Conservation (phyloP, 108 stramenopile species). For the Cyclotella kingstonii region DNA sequence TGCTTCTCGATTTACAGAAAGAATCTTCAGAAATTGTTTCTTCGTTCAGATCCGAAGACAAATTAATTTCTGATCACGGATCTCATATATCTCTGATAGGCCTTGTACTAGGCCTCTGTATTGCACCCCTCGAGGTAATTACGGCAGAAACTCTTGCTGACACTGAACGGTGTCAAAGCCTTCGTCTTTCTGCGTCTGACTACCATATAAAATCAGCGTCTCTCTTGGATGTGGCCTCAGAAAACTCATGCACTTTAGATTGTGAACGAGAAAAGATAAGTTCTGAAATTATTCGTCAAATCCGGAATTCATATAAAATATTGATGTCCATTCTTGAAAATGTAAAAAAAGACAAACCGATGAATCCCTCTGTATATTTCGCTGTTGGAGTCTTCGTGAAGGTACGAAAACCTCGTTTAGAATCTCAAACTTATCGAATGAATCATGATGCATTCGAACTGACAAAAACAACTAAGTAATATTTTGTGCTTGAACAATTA, state of each 20-base stretch:
- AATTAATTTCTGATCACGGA: background rate
- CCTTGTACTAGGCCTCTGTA: slow-evolving; percentile 24
- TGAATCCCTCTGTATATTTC: slow-evolving; percentile 15
- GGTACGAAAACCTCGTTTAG: slow-evolving; percentile 11
- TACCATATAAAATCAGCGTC: slow-evolving; percentile 28
- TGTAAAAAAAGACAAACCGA: background rate
- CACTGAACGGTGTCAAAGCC: slow-evolving; percentile 8
- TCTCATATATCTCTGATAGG: slow-evolving; percentile 13
- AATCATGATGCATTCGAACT: background rate
- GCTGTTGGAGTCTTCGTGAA: slow-evolving; percentile 40
- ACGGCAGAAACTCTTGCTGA: slow-evolving; percentile 15
- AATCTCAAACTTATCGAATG: background rate
- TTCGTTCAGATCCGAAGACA: slow-evolving; percentile 1
- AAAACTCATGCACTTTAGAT: slow-evolving; percentile 5
- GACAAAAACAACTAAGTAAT: background rate
- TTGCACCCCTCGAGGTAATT: slow-evolving; percentile 28
- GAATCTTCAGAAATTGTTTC: slow-evolving; percentile 31
- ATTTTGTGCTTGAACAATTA: background rate
- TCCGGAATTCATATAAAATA: slow-evolving; percentile 29
- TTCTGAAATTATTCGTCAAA: slow-evolving; percentile 8
- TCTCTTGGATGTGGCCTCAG: slow-evolving; percentile 14
- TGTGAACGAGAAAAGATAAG: slow-evolving; percentile 7
- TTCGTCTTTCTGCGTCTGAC: slow-evolving; percentile 29
- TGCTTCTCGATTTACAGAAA: slow-evolving; percentile 24
- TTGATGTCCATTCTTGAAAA: slow-evolving; percentile 10